A percentile compares a stretch with the other conserved stretches of the same genome.
These are phyloP conservation scores for Penicillium desertorum DNA, from an alignment of 495 filamentous ascomycete species.

Conservation along the genomic window DNA sequence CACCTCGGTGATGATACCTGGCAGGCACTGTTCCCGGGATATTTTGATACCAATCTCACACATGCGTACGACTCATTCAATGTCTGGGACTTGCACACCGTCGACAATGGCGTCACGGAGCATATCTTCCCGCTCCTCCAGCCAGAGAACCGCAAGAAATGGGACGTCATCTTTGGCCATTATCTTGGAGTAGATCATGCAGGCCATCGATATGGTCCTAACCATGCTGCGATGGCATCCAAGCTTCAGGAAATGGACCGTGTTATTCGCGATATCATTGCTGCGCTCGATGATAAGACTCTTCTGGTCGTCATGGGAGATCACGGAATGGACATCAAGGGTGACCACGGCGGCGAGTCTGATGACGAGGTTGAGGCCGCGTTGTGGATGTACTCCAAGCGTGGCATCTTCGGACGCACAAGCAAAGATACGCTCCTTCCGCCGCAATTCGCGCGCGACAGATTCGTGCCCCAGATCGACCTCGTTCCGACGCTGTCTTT, in stretches of 20 bases:
- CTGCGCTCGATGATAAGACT: conserved; percentile 76
- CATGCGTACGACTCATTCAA: conserved; percentile 93
- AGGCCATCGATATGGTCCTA: conserved; percentile 91
- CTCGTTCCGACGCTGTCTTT: conserved; percentile 88
- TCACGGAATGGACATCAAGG: conserved; percentile 97
- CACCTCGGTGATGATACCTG: conserved; percentile 97
- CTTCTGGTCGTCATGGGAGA: conserved; percentile 95
- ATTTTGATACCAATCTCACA: conserved; percentile 84
- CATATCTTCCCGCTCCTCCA: conserved; percentile 83
- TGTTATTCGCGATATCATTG: conserved; percentile 70
- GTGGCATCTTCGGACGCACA: conserved; percentile 74
- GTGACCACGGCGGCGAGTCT: conserved; percentile 95
- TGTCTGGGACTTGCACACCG: conserved; percentile 95
- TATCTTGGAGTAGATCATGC: conserved; percentile 97
- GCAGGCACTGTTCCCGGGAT: conserved; percentile 85
- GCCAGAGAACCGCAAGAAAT: conserved; percentile 60
- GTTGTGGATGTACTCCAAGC: conserved; percentile 97
- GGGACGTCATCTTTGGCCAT: conserved; percentile 93
- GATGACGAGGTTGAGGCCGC: conserved; percentile 93
- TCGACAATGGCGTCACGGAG: conserved; percentile 94
- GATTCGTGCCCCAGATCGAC: conserved; percentile 92
- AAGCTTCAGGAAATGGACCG: conserved; percentile 91
- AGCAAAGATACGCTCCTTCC: conserved; percentile 59
- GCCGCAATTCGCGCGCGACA: conserved; percentile 70
- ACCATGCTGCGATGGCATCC: conserved; percentile 85